Base-by-base conservation (phyloP, 1,284 basidiomycete species). In the Moesziomyces antarcticus region DNA sequence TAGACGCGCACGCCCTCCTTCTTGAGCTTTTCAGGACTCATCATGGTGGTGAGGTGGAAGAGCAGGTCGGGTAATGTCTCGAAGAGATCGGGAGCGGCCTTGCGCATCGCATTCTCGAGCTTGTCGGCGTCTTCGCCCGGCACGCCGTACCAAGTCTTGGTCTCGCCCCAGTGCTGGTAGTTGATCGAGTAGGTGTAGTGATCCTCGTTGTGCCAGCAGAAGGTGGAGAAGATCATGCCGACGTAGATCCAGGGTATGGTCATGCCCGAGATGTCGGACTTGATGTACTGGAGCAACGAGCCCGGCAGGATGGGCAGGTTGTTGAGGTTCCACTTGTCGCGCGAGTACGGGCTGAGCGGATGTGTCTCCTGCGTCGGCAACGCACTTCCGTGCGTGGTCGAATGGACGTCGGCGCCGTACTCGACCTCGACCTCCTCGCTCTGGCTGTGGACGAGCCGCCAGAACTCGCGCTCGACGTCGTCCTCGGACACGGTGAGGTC, bases 131-230 rank as follows among this genome's bases (percentile, higher is more conserved):
- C 92, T 56, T 89, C 89, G 24, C 93, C 97, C 1, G 97, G 96
- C 45, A 99, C 92, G 58, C 96, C 96, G 85, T 99, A 99, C 97
- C 97, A 99, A 0, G 96, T 99, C 87, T 99, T 99, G 45, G 96
- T 97, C 84, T 97, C 96, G 37, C 97, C 96, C 93, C 93, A 97
- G 84, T 98, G 96, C 95, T 94, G 96, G 78, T 43, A 85, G 72
- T 75, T 84, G 79, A 78, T 71, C 50, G 65, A 72, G 85, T 97
- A 98, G 13, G 95, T 98, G 85, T 96, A 97, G 86, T 99, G 97
- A 86, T 99, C 97, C 90, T 99, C 97, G 84, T 99, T 99, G 86
- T 99, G 97, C 97, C 97, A 99, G 85, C 96, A 98, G 85, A 99
- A 99, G 1, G 97, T 96, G 11, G 95, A 97, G 85, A 99, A 98